Evolutionary conservation across 225 moss, liverwort and hornwort genomes (phyloP).

Genomic region (Marchantia polymorpha): DNA sequence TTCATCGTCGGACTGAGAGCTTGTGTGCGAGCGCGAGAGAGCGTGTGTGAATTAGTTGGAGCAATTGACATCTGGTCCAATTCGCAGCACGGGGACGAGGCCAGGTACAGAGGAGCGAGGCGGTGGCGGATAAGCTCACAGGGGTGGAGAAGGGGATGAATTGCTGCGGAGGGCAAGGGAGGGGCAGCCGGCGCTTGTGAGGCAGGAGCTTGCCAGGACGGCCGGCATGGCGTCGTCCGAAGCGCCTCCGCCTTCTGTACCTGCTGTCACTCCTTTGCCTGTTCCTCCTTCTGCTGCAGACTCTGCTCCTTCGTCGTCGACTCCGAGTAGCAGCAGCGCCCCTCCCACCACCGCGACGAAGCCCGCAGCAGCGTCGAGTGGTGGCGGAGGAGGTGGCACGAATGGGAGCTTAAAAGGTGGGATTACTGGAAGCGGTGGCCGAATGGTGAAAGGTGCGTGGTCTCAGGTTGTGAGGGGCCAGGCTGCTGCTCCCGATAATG

Average conservation of each 20-base stretch:
- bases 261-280: conserved; percentile 53
- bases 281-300: conserved; percentile 28
- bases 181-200: conserved; percentile 54
- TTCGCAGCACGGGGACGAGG: neutral
- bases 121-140: neutral
- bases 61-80: conserved; percentile 1
- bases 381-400: conserved; percentile 13
- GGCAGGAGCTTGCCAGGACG: conserved; percentile 49
- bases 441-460: conserved; percentile 74
- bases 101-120: neutral
- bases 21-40: neutral
- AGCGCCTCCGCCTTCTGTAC: conserved; percentile 51
- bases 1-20: neutral
- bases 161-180: conserved; percentile 54
- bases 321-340: conserved; percentile 19
- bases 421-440: conserved; percentile 34
- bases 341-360: neutral
- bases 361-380: conserved; percentile 5
- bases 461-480: conserved; percentile 90
- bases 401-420: conserved; percentile 36
- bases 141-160: conserved; percentile 36
- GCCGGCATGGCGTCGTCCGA: conserved; percentile 53
- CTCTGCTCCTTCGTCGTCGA: conserved; percentile 23
- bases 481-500: conserved; percentile 37
- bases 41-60: neutral